phyloP scores from a whole-genome alignment of 2,329 filamentous ascomycete species.

The Aspergillus sergii region DNA sequence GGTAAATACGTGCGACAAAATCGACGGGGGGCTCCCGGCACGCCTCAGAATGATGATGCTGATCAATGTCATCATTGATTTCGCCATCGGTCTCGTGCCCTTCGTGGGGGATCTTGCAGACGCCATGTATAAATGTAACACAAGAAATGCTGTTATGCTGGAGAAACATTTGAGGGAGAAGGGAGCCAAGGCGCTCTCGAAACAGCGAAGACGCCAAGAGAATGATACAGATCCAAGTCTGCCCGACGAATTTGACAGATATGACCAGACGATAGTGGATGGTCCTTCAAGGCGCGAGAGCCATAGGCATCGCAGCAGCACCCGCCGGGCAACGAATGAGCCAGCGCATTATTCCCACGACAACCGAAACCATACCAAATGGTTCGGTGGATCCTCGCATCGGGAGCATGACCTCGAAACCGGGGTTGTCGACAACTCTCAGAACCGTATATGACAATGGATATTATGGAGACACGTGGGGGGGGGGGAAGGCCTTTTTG shows the following conservation, averaged over 20 bases:
- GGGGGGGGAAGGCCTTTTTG: background rate
- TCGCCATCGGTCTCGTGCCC: conserved; percentile 54
- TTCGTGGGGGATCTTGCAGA: conserved; percentile 53
- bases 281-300: conserved; percentile 18
- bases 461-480: background rate
- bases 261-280: conserved; percentile 31
- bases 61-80: conserved; percentile 67
- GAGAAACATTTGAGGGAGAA: conserved; percentile 48
- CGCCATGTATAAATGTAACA: conserved; percentile 52
- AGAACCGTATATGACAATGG: conserved; percentile 14
- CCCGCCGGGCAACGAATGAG: conserved; percentile 24
- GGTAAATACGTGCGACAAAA: conserved; percentile 68
- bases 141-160: conserved; percentile 48
- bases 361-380: conserved; percentile 29
- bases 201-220: conserved; percentile 26
- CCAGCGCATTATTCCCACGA: conserved; percentile 27
- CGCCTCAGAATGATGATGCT: conserved; percentile 71
- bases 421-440: conserved; percentile 28
- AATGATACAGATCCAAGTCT: conserved; percentile 39
- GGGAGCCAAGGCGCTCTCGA: conserved; percentile 36
- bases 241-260: conserved; percentile 41
- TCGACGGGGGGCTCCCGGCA: conserved; percentile 71
- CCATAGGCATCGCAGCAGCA: conserved; percentile 26
- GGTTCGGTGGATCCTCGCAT: conserved; percentile 33
- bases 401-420: conserved; percentile 33